Percentiles rank a stretch among this genome's conserved stretches.
phyloP scores from a whole-genome alignment of 2,329 filamentous ascomycete genomes.

The Paracoccidioides lutzii region DNA sequence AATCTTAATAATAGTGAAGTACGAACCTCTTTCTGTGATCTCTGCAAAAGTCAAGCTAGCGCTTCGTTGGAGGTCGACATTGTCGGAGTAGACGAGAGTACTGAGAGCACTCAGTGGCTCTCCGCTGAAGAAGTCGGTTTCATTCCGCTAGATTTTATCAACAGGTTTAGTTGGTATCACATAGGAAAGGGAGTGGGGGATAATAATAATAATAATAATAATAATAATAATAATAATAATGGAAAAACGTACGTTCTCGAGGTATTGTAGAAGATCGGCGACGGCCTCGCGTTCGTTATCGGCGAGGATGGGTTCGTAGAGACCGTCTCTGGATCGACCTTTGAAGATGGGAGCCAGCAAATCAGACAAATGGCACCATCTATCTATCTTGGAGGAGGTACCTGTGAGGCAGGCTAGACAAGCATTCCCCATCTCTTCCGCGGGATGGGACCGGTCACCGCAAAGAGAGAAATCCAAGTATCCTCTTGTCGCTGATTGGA shows the following conservation, averaged over 20 bases:
- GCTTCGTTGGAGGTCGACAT: constrained; percentile 93
- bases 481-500: neutral
- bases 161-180: constrained; percentile 12
- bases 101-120: constrained; percentile 87
- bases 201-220: too few relatives aligned
- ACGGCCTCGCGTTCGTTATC: constrained; percentile 96
- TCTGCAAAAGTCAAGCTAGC: constrained; percentile 97
- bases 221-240: too few relatives aligned
- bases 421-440: constrained; percentile 17
- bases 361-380: constrained; percentile 33
- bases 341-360: constrained; percentile 25
- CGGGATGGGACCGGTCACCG: neutral
- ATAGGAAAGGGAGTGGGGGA: neutral
- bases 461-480: neutral
- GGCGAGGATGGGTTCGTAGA: constrained; percentile 77
- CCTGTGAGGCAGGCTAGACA: constrained; percentile 31
- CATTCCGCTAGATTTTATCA: constrained; percentile 53
- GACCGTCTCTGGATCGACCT: constrained; percentile 67
- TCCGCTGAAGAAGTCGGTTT: constrained; percentile 97
- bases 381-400: constrained; percentile 21
- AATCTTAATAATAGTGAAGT: neutral
- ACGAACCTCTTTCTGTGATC: constrained; percentile 86
- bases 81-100: constrained; percentile 95
- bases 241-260: constrained; percentile 67
- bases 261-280: constrained; percentile 83